Conservation (phyloP, 192 early-diverging fungal genomes). For the Coemansia sp. region DNA sequence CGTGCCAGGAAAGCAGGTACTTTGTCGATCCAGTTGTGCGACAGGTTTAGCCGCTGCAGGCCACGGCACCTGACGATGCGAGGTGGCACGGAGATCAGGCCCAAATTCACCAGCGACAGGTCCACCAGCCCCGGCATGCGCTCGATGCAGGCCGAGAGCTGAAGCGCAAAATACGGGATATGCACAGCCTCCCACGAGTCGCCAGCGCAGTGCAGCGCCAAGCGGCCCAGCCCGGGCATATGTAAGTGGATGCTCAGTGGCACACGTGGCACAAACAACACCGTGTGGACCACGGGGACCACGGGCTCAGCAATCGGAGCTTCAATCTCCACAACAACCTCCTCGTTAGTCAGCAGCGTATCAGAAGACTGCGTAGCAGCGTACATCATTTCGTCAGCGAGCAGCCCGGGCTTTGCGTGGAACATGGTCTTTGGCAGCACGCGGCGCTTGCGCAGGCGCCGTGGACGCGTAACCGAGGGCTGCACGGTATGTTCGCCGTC, state of each 20-base stretch:
- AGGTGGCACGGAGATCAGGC: conserved; percentile 30
- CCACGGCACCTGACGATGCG: conserved; percentile 20
- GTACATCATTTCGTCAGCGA: conserved; percentile 12
- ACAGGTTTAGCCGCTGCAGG: conserved; percentile 46
- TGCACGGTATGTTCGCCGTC: conserved; percentile 25
- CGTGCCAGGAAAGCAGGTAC: conserved; percentile 42
- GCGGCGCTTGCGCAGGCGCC: conserved; percentile 51
- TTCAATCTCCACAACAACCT: neutral
- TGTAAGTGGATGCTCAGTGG: conserved; percentile 35
- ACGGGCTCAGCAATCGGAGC: neutral
- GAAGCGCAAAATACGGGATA: conserved; percentile 38
- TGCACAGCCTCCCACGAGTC: conserved; percentile 36
- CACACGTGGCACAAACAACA: conserved; percentile 20
- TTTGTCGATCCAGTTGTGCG: conserved; percentile 51
- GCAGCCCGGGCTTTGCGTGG: conserved; percentile 18
- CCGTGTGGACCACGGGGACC: neutral
- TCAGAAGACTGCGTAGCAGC: conserved; percentile 24
- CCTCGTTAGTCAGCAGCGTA: conserved; percentile 14
- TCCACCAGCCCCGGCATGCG: conserved; percentile 28
- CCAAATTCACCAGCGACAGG: conserved; percentile 45
- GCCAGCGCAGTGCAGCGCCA: conserved; percentile 35
- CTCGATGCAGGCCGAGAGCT: conserved; percentile 22
- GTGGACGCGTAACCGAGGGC: conserved; percentile 24
- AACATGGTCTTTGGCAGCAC: conserved; percentile 48
- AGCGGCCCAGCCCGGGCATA: conserved; percentile 26